A percentile compares a stretch with the other conserved stretches of the same genome.
Evolutionary conservation across 139 green algal species (phyloP).

Genomic region (Yamagishiella unicocca): DNA sequence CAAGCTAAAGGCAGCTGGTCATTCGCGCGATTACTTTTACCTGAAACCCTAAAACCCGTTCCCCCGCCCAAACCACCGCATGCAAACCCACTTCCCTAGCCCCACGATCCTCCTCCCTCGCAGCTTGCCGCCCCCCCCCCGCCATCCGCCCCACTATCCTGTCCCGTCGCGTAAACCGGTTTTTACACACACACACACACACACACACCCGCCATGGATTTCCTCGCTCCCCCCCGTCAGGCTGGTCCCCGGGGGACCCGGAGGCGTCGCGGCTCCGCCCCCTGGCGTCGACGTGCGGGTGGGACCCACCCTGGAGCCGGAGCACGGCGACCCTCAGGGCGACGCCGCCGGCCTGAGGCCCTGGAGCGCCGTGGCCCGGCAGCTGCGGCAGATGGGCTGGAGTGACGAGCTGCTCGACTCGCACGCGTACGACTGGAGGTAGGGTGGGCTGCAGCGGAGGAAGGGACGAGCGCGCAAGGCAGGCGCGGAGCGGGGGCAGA

Average conservation of each 20-base stretch:
- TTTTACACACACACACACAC: too few species aligned
- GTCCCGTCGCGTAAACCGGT: too few species aligned
- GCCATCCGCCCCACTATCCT: too few species aligned
- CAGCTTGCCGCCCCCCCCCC: too few species aligned
- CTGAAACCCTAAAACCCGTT: too few species aligned
- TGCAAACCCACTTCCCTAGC: too few species aligned
- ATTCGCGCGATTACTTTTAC: too few species aligned
- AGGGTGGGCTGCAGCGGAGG: neutral
- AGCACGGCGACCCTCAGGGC: neutral
- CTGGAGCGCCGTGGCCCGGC: neutral
- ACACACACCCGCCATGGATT: too few species aligned
- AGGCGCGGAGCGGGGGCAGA: neutral
- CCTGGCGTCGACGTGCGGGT: slow-evolving; percentile 8
- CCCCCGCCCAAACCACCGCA: too few species aligned
- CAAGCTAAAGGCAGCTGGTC: too few species aligned
- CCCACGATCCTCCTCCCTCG: too few species aligned
- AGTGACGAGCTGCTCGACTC: neutral
- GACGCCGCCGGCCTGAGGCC: neutral
- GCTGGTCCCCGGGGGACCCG: neutral
- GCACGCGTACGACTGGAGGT: slow-evolving; percentile 45
- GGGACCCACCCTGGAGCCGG: neutral
- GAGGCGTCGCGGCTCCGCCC: neutral
- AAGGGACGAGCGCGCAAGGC: neutral
- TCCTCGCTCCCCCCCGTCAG: neutral
- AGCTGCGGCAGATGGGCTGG: slow-evolving; percentile 23